Evolutionary conservation across 192 early-diverging fungal genomes (phyloP).

Genomic region (Coemansia sp.): DNA sequence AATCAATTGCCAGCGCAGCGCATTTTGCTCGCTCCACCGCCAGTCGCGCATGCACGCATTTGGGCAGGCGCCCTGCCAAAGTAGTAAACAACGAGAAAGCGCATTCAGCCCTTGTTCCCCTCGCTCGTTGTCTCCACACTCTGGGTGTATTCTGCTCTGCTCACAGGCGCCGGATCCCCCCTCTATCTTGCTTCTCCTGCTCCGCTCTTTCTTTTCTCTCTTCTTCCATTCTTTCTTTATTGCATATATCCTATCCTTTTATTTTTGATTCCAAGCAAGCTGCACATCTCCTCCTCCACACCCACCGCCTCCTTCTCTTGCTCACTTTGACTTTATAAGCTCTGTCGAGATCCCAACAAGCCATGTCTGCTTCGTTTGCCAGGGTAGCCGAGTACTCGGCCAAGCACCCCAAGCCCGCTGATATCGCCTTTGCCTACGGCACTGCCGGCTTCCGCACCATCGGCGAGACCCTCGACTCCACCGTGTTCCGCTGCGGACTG

Average conservation of each 20-base stretch:
- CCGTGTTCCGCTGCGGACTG: conserved; percentile 89
- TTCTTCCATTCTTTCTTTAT: background rate
- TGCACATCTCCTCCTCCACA: too few species aligned
- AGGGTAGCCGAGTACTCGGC: conserved; percentile 52
- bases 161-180: too few species aligned
- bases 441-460: conserved; percentile 97
- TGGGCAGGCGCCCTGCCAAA: too few species aligned
- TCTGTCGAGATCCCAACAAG: background rate
- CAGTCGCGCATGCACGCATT: too few species aligned
- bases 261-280: background rate
- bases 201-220: background rate
- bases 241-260: background rate
- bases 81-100: too few species aligned
- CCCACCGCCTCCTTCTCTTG: too few species aligned
- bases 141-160: too few species aligned
- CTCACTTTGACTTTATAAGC: too few species aligned
- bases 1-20: too few species aligned
- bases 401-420: conserved; percentile 69
- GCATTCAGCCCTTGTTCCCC: too few species aligned
- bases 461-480: conserved; percentile 83
- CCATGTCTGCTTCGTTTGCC: conserved; percentile 8
- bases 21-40: too few species aligned
- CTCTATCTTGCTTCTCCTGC: conserved; percentile 1
- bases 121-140: too few species aligned
- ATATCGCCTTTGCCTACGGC: conserved; percentile 74